phyloP scores from a whole-genome alignment of 768 basidiomycete genomes.

The Dentipellis sp. region DNA sequence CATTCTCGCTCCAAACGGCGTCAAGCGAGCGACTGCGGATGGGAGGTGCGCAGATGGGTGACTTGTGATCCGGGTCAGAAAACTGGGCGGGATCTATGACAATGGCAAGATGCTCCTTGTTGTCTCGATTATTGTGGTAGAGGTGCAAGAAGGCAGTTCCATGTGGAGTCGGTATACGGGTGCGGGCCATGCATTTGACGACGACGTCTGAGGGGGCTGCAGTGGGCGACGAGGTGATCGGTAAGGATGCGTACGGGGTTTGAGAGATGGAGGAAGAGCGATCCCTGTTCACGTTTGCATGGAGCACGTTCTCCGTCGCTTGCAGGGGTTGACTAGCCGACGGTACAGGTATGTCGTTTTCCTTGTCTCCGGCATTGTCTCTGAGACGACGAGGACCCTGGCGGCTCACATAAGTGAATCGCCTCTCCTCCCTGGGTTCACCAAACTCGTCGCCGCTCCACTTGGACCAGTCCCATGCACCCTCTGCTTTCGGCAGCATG shows the following conservation, averaged over 20 bases:
- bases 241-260: conserved; percentile 12
- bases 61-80: conserved; percentile 26
- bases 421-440: conserved; percentile 31
- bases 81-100: conserved; percentile 90
- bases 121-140: conserved; percentile 88
- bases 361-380: conserved; percentile 38
- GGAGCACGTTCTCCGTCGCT: conserved; percentile 27
- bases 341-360: conserved; percentile 33
- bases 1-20: conserved; percentile 70
- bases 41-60: conserved; percentile 26
- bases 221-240: conserved; percentile 1
- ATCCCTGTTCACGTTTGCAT: conserved; percentile 30
- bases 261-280: conserved; percentile 4
- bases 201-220: conserved; percentile 28
- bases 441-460: conserved; percentile 35
- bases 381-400: conserved; percentile 67
- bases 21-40: conserved; percentile 82
- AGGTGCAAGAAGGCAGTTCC: conserved; percentile 89
- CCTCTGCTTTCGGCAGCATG: conserved; percentile 41
- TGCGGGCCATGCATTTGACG: conserved; percentile 93
- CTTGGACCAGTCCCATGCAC: conserved; percentile 50
- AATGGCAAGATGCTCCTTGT: conserved; percentile 92
- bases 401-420: conserved; percentile 56
- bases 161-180: conserved; percentile 93
- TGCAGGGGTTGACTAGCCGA: conserved; percentile 28